Evolutionary conservation across 345 rosid genomes (phyloP).

Genomic region (Populus alba): DNA sequence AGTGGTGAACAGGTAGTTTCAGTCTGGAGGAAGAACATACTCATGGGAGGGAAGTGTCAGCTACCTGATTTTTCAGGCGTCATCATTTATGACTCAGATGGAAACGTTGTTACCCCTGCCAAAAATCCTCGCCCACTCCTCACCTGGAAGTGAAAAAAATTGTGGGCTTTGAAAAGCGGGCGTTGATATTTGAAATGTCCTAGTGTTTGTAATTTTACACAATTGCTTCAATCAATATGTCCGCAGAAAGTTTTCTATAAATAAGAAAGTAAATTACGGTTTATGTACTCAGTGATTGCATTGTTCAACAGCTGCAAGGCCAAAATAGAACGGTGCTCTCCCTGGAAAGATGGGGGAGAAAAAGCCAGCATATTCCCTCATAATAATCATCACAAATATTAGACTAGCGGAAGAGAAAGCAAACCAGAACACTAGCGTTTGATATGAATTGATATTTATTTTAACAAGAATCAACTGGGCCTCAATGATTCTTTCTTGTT

Average conservation of each 20-base stretch:
- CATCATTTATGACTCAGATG: conserved; percentile 69
- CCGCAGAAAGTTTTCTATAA: neutral
- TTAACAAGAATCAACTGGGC: conserved; percentile 26
- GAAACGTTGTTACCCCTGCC: conserved; percentile 51
- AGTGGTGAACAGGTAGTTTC: conserved; percentile 42
- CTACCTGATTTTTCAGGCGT: conserved; percentile 88
- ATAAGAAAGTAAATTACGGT: neutral
- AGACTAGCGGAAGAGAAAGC: neutral
- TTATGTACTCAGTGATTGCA: neutral
- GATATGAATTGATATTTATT: too few species aligned
- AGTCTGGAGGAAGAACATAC: conserved; percentile 83
- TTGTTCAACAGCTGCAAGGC: neutral
- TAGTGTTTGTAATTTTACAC: neutral
- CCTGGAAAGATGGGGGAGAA: neutral
- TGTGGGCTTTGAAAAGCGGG: neutral
- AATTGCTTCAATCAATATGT: neutral
- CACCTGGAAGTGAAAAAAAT: conserved; percentile 57
- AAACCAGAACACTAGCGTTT: neutral
- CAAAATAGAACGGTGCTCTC: neutral
- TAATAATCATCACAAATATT: neutral
- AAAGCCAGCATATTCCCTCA: neutral
- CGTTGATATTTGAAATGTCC: neutral
- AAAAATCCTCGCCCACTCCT: conserved; percentile 49
- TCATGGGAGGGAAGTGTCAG: conserved; percentile 92
- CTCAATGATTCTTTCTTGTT: conserved; percentile 39